Evolutionary conservation across 768 basidiomycete genomes (phyloP).

Genomic region (Lactarius deliciosus): DNA sequence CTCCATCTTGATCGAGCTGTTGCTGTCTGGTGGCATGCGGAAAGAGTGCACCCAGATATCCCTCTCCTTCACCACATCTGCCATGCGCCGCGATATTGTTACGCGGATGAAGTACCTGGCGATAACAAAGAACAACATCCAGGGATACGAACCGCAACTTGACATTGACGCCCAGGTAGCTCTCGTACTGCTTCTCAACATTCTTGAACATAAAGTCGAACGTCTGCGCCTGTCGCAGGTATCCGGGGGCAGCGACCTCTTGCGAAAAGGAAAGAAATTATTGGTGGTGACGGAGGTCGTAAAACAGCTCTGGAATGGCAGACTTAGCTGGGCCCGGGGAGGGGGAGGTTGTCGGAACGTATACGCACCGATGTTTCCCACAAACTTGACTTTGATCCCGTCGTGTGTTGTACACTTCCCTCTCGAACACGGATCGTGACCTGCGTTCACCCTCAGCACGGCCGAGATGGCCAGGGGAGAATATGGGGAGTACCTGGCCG

Average conservation of each 20-base stretch:
- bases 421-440: constrained; percentile 87
- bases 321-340: neutral
- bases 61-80: constrained; percentile 89
- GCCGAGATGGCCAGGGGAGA: neutral
- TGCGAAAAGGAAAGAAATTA: constrained; percentile 96
- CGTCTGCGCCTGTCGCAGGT: constrained; percentile 94
- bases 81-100: constrained; percentile 86
- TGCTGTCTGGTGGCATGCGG: constrained; percentile 97
- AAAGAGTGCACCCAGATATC: constrained; percentile 99
- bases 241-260: constrained; percentile 91
- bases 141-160: constrained; percentile 74
- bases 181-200: constrained; percentile 98
- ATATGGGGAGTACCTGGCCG: constrained; percentile 65
- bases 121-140: neutral
- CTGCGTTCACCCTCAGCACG: constrained; percentile 39
- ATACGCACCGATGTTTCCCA: constrained; percentile 85
- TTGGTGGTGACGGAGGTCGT: constrained; percentile 97
- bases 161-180: constrained; percentile 97
- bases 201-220: constrained; percentile 99
- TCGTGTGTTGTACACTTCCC: constrained; percentile 90
- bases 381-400: constrained; percentile 96
- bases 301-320: constrained; percentile 71
- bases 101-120: constrained; percentile 89
- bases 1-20: constrained; percentile 99
- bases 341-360: neutral